These are phyloP conservation scores for Sorghum bicolor DNA, from an alignment of 176 grass and related monocot species.

Conservation along the genomic window DNA sequence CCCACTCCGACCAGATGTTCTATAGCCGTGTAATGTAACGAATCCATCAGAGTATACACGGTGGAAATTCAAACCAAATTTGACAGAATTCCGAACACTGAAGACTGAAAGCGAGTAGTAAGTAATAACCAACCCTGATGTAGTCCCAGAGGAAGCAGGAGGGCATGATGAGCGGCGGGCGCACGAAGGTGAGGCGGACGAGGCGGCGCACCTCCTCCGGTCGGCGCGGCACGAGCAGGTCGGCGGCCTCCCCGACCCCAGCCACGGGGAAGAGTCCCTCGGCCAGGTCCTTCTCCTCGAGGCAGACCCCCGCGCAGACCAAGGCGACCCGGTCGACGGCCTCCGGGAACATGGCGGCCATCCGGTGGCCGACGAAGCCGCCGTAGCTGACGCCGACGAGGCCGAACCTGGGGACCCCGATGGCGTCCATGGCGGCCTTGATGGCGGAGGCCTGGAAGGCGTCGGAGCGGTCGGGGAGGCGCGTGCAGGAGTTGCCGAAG, in stretches of 20 bases:
- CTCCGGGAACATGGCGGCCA: conserved; percentile 66
- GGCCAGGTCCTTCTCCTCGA: conserved; percentile 79
- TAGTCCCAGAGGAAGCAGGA: conserved; percentile 91
- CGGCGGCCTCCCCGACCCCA: conserved; percentile 46
- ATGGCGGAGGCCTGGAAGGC: conserved; percentile 69
- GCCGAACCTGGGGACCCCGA: conserved; percentile 48
- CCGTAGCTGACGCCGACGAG: conserved; percentile 85
- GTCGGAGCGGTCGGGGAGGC: conserved; percentile 67
- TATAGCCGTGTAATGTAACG: not conserved
- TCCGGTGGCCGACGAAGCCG: conserved; percentile 74
- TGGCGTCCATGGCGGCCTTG: conserved; percentile 55
- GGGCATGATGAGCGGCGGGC: conserved; percentile 72
- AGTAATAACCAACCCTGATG: conserved; percentile 48
- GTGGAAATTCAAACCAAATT: not conserved
- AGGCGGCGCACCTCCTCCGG: conserved; percentile 76
- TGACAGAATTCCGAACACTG: not conserved
- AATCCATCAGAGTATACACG: not conserved
- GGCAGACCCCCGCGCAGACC: conserved; percentile 78
- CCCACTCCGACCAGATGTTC: not conserved
- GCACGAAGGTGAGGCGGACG: conserved; percentile 72
- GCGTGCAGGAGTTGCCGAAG: conserved; percentile 64
- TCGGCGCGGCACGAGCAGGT: conserved; percentile 64
- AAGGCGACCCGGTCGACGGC: conserved; percentile 50
- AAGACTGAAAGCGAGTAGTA: not conserved
- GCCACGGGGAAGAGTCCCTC: conserved; percentile 71